phyloP scores from a whole-genome alignment of 164 flowering plant genomes.

The Tinospora cordifolia region DNA sequence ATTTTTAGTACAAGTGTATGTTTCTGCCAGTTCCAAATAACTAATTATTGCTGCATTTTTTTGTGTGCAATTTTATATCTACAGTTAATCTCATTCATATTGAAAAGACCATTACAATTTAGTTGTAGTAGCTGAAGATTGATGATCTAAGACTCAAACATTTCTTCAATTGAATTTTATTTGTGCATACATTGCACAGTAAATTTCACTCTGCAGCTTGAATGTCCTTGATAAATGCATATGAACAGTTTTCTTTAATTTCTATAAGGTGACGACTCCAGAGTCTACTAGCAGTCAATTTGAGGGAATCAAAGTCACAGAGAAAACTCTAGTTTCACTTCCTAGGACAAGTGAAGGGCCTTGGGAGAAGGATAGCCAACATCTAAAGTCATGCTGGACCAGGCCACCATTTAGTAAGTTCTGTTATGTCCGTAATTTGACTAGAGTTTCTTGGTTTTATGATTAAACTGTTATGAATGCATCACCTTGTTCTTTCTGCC shows the following conservation, averaged over 20 bases:
- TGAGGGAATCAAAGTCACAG: slow-evolving; percentile 25
- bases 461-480: not conserved
- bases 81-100: no score
- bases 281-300: slow-evolving; percentile 24
- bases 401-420: slow-evolving; percentile 40
- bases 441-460: not conserved
- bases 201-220: not conserved
- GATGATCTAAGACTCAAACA: not conserved
- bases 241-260: not conserved
- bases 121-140: no score
- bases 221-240: not conserved
- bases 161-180: not conserved
- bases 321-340: slow-evolving; percentile 26
- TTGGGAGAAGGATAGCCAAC: slow-evolving; percentile 44
- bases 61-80: no score
- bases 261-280: slow-evolving; percentile 35
- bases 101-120: no score
- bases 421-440: not conserved
- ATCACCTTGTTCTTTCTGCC: slow-evolving; percentile 1
- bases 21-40: no score
- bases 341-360: slow-evolving; percentile 35
- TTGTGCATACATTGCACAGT: not conserved
- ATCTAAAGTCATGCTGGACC: slow-evolving; percentile 62
- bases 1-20: no score
- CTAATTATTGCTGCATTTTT: no score